Base-by-base conservation (phyloP, 2,329 filamentous ascomycete genomes). In the Epichloe coenophiala region DNA sequence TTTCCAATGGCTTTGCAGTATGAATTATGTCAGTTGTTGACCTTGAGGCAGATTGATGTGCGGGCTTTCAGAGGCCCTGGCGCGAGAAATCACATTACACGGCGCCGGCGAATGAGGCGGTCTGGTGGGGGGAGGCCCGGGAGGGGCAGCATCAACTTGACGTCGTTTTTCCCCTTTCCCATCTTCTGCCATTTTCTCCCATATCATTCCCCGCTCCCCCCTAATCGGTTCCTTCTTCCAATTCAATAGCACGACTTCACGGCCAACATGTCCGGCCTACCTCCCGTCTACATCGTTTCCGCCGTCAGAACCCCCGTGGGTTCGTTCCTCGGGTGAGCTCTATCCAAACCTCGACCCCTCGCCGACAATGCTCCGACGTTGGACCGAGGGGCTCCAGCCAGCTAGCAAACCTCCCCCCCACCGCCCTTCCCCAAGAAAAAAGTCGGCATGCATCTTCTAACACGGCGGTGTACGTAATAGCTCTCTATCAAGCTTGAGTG, bases 281-380 rank as follows among this genome's bases (percentile, higher is more conserved):
- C 88, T 58, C 78, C 89, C 53, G 91, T 98, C 58, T 98, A 98
- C 74, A 96, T 98, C 64, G 89, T 96, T 65, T 93, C 93, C 53
- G 85, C 83, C 57, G 87, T 82, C 63, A 82, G 90, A 71, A 98
- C 93, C 57, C 93, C 93, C 49, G 78, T 95, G 58, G 93, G 93
- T 62, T 90, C 87, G 58, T 98, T 98, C 73, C 80, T 95, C 63
- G 93, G 93, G 88, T 95, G 71, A 55, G 67, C 49, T 15, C 4
- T 21, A 8, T 17, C 41, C 15, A 45, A n/a, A 23, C n/a, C 31
- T 17, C 31, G 17, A 48, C 45, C 42, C 48, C 43, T 46, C 40
- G 35, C 50, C 49, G 47, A 47, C 41, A 21, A 42, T 45, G 38
- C 47, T 44, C 48, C 53, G 44, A 45, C 12, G 17, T 4, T 4